phyloP scores from a whole-genome alignment of 352 stramenopile genomes.

The Pythium guiyangense region DNA sequence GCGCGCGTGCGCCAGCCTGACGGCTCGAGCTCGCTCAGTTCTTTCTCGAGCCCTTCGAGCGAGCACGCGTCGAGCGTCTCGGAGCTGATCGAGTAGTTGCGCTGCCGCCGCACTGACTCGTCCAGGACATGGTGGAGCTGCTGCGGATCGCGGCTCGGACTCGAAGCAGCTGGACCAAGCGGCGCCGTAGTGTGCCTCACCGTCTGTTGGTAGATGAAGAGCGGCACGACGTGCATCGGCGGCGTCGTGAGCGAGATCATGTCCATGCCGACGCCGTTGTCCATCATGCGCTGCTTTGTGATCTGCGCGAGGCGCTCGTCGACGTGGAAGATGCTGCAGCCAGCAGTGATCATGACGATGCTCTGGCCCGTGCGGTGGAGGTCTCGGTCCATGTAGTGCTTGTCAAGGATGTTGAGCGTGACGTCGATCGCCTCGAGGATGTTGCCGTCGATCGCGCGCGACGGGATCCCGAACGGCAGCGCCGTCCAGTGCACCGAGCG shows the following conservation, averaged over 20 bases:
- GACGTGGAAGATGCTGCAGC: slow-evolving; percentile 95
- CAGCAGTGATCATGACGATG: slow-evolving; percentile 95
- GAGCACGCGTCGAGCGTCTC: neutral
- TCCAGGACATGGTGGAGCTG: slow-evolving; percentile 13
- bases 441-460: slow-evolving; percentile 93
- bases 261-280: slow-evolving; percentile 98
- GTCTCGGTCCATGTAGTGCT: slow-evolving; percentile 98
- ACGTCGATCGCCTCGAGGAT: slow-evolving; percentile 98
- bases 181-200: neutral
- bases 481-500: slow-evolving; percentile 51
- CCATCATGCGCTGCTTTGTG: slow-evolving; percentile 99
- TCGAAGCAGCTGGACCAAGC: neutral
- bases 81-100: neutral
- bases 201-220: slow-evolving; percentile 89
- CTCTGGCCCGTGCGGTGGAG: slow-evolving; percentile 93
- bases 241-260: slow-evolving; percentile 94
- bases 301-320: slow-evolving; percentile 91
- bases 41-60: neutral
- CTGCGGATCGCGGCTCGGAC: neutral
- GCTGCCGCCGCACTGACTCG: neutral
- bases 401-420: slow-evolving; percentile 97
- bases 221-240: slow-evolving; percentile 95
- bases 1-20: neutral
- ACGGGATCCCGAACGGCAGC: slow-evolving; percentile 79
- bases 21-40: slow-evolving; percentile 4